Evolutionary conservation across 2,329 filamentous ascomycete species (phyloP).

Genomic region (Hypoxylon sp.): DNA sequence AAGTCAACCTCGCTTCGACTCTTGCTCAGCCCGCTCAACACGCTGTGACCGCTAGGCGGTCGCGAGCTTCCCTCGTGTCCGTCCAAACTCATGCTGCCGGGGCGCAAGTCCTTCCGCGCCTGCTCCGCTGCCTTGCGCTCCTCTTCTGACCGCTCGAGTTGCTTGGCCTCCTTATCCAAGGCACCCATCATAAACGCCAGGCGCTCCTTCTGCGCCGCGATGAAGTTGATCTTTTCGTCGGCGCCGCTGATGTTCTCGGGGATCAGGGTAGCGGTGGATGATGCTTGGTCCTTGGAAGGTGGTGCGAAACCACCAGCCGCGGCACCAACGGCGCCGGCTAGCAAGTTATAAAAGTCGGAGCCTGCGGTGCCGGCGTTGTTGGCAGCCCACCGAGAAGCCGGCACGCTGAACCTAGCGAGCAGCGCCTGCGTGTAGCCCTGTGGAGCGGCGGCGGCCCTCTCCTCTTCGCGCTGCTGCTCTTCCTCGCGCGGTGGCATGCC

Average conservation of each 20-base stretch:
- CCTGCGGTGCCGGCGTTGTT: conserved; percentile 55
- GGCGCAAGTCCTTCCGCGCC: conserved; percentile 33
- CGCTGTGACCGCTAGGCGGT: conserved; percentile 58
- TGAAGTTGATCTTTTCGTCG: conserved; percentile 75
- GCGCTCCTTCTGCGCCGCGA: conserved; percentile 80
- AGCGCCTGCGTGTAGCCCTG: conserved; percentile 80
- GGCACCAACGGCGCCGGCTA: conserved; percentile 77
- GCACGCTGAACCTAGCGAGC: conserved; percentile 86
- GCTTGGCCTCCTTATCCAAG: conserved; percentile 79
- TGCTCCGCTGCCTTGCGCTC: conserved; percentile 37
- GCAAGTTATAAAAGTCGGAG: conserved; percentile 77
- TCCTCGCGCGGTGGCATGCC: conserved; percentile 70
- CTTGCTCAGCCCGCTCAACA: conserved; percentile 71
- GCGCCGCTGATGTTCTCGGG: conserved; percentile 72
- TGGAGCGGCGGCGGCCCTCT: conserved; percentile 54
- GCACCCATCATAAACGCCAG: conserved; percentile 78
- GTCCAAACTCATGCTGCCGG: conserved; percentile 44
- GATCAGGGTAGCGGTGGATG: conserved; percentile 70
- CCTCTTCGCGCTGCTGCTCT: conserved; percentile 48
- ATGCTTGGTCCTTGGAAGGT: conserved; percentile 40
- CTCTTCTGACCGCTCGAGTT: conserved; percentile 56
- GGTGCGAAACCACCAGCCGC: conserved; percentile 56
- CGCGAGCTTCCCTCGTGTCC: conserved; percentile 49
- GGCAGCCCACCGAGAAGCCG: conserved; percentile 67
- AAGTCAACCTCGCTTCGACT: conserved; percentile 89